A percentile compares a stretch with the other conserved stretches of the same genome.
phyloP scores from a whole-genome alignment of 2,329 filamentous ascomycete genomes.

The Fusarium protoensiforme region DNA sequence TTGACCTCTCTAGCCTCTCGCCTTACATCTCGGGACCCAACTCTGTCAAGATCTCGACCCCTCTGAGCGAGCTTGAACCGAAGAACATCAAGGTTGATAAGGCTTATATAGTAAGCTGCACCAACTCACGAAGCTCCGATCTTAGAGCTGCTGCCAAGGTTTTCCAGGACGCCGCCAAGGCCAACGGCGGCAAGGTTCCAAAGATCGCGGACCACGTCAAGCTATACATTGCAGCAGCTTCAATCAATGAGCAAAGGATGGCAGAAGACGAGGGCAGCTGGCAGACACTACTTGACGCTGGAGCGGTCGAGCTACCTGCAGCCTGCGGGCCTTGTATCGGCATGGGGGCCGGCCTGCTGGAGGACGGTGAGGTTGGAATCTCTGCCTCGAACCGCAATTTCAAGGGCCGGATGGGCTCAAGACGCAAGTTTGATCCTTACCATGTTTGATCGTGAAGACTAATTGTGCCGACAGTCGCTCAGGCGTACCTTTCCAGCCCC shows the following conservation, averaged over 20 bases:
- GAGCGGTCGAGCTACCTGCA: conserved; percentile 1
- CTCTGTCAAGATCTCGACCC: conserved; percentile 86
- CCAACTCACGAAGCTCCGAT: conserved; percentile 80
- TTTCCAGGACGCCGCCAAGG: conserved; percentile 79
- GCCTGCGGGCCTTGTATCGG: conserved; percentile 85
- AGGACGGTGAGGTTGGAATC: conserved; percentile 86
- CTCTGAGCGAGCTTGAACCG: conserved; percentile 75
- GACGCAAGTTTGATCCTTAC: background rate
- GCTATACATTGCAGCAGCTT: conserved; percentile 91
- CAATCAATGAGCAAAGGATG: conserved; percentile 76
- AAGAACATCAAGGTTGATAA: conserved; percentile 82
- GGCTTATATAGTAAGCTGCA: conserved; percentile 89
- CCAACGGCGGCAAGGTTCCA: conserved; percentile 63
- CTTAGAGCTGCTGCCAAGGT: conserved; percentile 83
- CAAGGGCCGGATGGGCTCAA: conserved; percentile 83
- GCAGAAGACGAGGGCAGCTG: conserved; percentile 86
- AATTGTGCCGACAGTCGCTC: background rate
- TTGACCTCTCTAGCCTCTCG: conserved; percentile 83
- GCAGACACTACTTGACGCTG: conserved; percentile 68
- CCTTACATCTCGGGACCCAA: conserved; percentile 89
- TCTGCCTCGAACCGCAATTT: conserved; percentile 88
- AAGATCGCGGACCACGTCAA: conserved; percentile 81
- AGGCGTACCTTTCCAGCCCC: conserved; percentile 86
- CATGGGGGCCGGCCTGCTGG: conserved; percentile 76
- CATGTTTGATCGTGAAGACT: background rate